Conservation (phyloP, 164 flowering plant genomes). For the Aristolochia contorta region DNA sequence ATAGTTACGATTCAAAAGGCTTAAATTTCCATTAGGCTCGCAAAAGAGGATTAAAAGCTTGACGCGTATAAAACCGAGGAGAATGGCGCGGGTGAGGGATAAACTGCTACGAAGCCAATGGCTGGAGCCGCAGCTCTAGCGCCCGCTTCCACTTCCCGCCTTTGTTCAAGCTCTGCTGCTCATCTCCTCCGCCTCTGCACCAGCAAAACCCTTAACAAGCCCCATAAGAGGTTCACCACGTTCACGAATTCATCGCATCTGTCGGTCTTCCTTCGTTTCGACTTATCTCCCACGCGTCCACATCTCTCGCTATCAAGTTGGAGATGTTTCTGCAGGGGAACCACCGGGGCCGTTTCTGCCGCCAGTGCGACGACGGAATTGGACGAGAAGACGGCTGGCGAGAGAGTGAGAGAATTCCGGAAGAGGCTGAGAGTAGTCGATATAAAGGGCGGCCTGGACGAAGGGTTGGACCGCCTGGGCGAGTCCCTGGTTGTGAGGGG, state of each 20-base stretch:
- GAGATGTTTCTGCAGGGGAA: conserved; percentile 26
- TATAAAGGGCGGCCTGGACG: conserved; percentile 63
- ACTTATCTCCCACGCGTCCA: background rate
- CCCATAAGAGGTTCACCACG: conserved; percentile 5
- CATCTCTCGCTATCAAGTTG: background rate
- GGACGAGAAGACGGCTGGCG: conserved; percentile 21
- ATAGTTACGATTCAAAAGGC: too few species aligned
- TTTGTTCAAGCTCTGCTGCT: conserved; percentile 28
- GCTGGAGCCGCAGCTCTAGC: conserved; percentile 29
- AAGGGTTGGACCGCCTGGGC: conserved; percentile 62
- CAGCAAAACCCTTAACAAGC: conserved; percentile 8
- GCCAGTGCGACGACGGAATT: conserved; percentile 21
- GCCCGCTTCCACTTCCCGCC: conserved; percentile 40
- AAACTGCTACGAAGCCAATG: conserved; percentile 9
- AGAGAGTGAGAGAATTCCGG: conserved; percentile 48
- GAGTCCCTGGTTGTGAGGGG: conserved; percentile 57
- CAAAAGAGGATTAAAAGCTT: too few species aligned
- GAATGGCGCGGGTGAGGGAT: too few species aligned
- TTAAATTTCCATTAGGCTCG: too few species aligned
- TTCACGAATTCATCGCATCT: conserved; percentile 7
- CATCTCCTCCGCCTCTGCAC: conserved; percentile 26
- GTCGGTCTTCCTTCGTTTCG: conserved; percentile 2
- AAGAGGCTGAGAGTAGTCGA: conserved; percentile 59
- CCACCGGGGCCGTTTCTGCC: conserved; percentile 27
- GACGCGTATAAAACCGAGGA: too few species aligned